Base-by-base conservation (phyloP, 352 stramenopile genomes). In the Thraustochytrium aureum region DNA sequence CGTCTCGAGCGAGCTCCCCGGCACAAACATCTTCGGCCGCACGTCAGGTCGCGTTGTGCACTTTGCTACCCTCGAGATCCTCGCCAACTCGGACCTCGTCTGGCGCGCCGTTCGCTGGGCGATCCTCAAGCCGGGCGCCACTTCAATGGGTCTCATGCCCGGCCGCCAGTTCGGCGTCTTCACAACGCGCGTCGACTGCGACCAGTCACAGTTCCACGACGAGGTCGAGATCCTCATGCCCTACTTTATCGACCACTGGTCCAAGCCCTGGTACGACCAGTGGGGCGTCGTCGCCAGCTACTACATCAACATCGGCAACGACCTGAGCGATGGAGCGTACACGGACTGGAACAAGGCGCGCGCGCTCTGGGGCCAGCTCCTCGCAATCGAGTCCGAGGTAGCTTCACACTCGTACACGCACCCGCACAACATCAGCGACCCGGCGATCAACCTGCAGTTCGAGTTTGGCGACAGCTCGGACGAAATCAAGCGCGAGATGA, bases 291-390 rank as follows among this genome's bases (percentile, higher is more conserved):
- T 79, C 26, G 30, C 47, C 39, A 54, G 30, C n/a, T 79, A 67
- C 69, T 79, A 79, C 59, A 56, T 79, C 54, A 79, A 79, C 33
- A 67, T 79, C 41, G 69, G 69, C 56, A 79, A 79, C 33, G 37
- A 79, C 59, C 22, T 30, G 30, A n/a, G 35, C 1, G 69, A 72
- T 33, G 37, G 41, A 4, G 69, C 65, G 50, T 73, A 79, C 69
- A 79, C 69, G 7, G 69, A 73, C 50, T 79, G 69, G 69, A 73
- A 45, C 56, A 39, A 14, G 52, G 35, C 56, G 26, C 3, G 52
- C 10, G 30, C 52, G 41, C 37, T 64, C 26, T 79, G 67, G 47
- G 30, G 67, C 12, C 33, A 74, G 37, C 61, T 43, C 50, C 59
- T 79, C 32, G 69, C 22, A 2, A 35, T 60, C 32, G 50, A 67